Evolutionary conservation across 257 asterid species (phyloP), one percentile per base, ranked within the genome.

Genomic region (Solanum bukasovii): DNA sequence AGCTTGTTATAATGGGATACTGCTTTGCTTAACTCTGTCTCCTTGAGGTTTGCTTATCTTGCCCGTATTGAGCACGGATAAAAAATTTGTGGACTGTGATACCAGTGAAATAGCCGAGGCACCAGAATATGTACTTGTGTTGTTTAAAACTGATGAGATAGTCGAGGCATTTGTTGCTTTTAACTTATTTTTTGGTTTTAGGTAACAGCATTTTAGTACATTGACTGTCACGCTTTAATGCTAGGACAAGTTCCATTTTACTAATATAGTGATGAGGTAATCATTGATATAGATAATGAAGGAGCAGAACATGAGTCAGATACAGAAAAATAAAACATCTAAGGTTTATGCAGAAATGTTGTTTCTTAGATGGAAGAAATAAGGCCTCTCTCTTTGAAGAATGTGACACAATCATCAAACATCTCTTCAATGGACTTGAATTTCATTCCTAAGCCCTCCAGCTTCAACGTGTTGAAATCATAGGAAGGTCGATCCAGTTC

Each of bases 371-470:
- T 42, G 12, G 59, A 46, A 56, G 95, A 87, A 72, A 93, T 92
- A 90, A 92, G 90, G 90, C 96, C 97, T 83, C 91, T 94, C 65
- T 90, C 91, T 61, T 84, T 90, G 12, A 96, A 90, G 67, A 92
- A 93, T 25, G 93, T 46, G 31, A 96, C 87, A 87, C 98, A 94
- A 52, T 96, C 98, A 46, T 95, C 97, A 42, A 96, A 95, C 99
- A 95, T 96, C 89, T 93, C 95, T 88, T 93, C 92, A 11, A 95
- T 88, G 49, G 96, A 90, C 91, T 89, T 96, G 93, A 94, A 96
- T 78, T 90, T 89, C 89, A 94, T 90, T 89, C 98, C 98, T 85
- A 94, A 85, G 5, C 86, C 89, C 92, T 88, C 87, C 88, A 94
- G 65, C 87, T 96, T 95, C 14, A 92, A 88, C 59, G 94, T 90